phyloP scores from a whole-genome alignment of 768 basidiomycete species.

The Lentinula detonsa region DNA sequence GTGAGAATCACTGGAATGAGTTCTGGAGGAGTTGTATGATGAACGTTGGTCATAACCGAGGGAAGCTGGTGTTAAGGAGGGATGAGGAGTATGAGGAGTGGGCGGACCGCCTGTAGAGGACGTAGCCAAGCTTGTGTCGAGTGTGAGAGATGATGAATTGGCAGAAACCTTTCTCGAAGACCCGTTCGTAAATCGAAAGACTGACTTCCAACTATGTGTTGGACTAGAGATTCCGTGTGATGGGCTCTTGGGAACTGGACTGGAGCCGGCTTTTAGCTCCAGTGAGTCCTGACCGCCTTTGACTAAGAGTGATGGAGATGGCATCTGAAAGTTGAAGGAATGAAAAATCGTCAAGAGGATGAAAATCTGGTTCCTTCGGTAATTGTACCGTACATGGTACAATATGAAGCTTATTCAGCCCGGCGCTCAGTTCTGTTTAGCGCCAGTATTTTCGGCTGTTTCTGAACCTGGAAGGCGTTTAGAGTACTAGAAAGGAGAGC shows the following conservation, averaged over 20 bases:
- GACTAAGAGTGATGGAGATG: neutral
- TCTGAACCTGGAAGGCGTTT: too few relatives aligned
- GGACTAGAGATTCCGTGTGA: neutral
- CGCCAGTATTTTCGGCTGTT: neutral
- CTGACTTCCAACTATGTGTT: conserved; percentile 54
- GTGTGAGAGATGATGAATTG: conserved; percentile 36
- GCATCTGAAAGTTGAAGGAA: neutral
- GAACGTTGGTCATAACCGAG: conserved; percentile 57
- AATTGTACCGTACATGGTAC: neutral
- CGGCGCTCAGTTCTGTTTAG: neutral
- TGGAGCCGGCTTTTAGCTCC: neutral
- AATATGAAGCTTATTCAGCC: neutral
- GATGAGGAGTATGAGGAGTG: conserved; percentile 38
- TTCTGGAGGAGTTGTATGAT: conserved; percentile 75
- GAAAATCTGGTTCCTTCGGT: neutral
- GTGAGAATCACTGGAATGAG: conserved; percentile 70
- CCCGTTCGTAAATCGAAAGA: conserved; percentile 57
- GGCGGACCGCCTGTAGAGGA: conserved; percentile 26
- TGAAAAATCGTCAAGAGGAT: neutral
- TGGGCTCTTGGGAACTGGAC: neutral
- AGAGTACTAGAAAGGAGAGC: too few relatives aligned
- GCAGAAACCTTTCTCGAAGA: conserved; percentile 54
- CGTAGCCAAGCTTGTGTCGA: conserved; percentile 41
- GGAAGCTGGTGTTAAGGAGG: conserved; percentile 51
- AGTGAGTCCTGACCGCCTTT: neutral